Evolutionary conservation across 306 rosid genomes (phyloP).

Genomic region (Trifolium dubium): DNA sequence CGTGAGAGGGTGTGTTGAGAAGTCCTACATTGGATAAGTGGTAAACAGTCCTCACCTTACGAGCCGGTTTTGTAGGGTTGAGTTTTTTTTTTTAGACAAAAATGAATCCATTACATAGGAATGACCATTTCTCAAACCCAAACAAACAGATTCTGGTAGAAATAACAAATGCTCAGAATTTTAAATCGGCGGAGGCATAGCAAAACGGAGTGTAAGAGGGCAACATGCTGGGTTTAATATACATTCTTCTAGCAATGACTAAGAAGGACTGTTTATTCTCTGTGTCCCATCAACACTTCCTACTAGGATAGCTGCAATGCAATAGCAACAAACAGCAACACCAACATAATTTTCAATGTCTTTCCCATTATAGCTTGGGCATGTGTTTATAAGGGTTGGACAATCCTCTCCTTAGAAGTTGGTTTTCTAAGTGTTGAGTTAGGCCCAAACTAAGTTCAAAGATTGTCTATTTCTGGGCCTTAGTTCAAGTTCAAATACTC

Average conservation of each 20-base stretch:
- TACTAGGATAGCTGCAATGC: not conserved
- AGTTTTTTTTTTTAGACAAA: not conserved
- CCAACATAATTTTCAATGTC: not conserved
- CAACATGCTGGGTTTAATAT: not conserved
- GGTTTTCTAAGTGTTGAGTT: not conserved
- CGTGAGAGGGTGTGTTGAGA: too few species aligned
- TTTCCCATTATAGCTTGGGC: not conserved
- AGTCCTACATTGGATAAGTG: not conserved
- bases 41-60: not conserved
- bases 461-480: not conserved
- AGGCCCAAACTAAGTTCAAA: not conserved
- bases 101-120: not conserved
- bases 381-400: not conserved
- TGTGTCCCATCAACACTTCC: not conserved
- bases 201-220: not conserved
- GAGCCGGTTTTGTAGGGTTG: not conserved
- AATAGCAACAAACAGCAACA: not conserved
- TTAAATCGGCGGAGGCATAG: not conserved
- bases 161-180: not conserved
- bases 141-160: not conserved
- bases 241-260: too few species aligned
- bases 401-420: not conserved
- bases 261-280: not conserved
- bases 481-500: conserved; percentile 21
- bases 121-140: not conserved